These are phyloP conservation scores for Pichia kluyveri DNA, from an alignment of 805 yeast genomes.

Conservation along the genomic window DNA sequence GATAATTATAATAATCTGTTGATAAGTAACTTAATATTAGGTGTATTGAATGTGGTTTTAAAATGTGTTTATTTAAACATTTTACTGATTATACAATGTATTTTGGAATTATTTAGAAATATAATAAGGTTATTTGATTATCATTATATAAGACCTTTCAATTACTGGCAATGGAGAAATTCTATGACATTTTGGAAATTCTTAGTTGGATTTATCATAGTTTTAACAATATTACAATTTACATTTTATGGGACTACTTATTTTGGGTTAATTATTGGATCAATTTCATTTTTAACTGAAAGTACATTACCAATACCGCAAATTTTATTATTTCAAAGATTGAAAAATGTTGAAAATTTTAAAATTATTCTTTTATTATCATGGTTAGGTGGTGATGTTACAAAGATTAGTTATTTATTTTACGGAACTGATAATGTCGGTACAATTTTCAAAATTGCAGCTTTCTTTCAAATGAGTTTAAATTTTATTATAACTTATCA, in stretches of 20 bases:
- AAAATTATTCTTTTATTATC: conserved; percentile 64
- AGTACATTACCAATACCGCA: conserved; percentile 71
- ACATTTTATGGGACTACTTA: conserved; percentile 18
- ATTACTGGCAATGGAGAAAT: conserved; percentile 78
- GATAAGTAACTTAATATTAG: conserved; percentile 1
- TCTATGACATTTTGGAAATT: conserved; percentile 30
- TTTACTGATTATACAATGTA: conserved; percentile 7
- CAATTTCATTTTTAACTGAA: conserved; percentile 50
- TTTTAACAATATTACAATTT: conserved; percentile 15
- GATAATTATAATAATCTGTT: background rate
- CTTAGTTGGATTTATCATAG: conserved; percentile 32
- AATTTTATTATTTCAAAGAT: conserved; percentile 55
- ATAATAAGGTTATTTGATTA: conserved; percentile 60
- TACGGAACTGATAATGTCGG: conserved; percentile 70
- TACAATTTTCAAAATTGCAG: conserved; percentile 56
- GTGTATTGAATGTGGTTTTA: conserved; percentile 2
- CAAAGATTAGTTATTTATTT: conserved; percentile 65
- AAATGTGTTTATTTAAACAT: conserved; percentile 12
- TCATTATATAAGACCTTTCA: conserved; percentile 50
- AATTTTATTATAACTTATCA: conserved; percentile 69
- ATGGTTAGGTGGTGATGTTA: conserved; percentile 85
- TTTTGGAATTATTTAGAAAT: conserved; percentile 24
- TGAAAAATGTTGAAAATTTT: conserved; percentile 69
- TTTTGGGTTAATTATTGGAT: conserved; percentile 24
- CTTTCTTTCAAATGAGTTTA: conserved; percentile 66